Conservation (phyloP, 2,329 filamentous ascomycete genomes). For the Niveomyces coronatus region DNA sequence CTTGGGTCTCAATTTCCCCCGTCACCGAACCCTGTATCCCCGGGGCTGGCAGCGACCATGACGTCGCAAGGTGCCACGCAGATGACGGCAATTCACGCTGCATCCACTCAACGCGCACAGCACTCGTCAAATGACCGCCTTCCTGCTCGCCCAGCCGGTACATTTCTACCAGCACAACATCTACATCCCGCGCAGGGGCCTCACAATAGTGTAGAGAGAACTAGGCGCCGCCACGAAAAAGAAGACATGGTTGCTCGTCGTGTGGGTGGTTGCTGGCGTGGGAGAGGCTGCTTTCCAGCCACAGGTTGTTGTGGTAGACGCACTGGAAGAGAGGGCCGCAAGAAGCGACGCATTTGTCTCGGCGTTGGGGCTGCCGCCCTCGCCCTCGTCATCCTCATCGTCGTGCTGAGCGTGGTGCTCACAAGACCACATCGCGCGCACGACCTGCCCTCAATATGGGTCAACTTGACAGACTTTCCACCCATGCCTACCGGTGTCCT, state of each 20-base stretch:
- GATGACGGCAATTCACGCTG: constrained; percentile 49
- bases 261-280: constrained; percentile 53
- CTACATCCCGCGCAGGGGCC: constrained; percentile 29
- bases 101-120: constrained; percentile 19
- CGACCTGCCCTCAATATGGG: constrained; percentile 47
- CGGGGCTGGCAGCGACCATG: constrained; percentile 51
- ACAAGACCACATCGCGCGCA: constrained; percentile 17
- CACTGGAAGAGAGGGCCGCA: constrained; percentile 51
- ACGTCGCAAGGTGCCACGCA: constrained; percentile 50
- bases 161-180: constrained; percentile 35
- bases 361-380: constrained; percentile 40
- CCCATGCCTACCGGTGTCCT: constrained; percentile 76
- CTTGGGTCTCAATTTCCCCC: constrained; percentile 38
- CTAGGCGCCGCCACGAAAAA: constrained; percentile 49
- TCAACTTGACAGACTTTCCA: constrained; percentile 79
- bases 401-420: constrained; percentile 49
- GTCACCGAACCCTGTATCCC: constrained; percentile 52
- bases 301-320: constrained; percentile 59
- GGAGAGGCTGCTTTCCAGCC: constrained; percentile 50
- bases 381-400: constrained; percentile 43
- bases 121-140: constrained; percentile 18
- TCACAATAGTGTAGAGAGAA: constrained; percentile 37
- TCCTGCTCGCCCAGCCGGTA: constrained; percentile 34
- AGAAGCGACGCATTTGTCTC: constrained; percentile 50
- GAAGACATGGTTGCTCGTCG: constrained; percentile 51